Conservation (phyloP, 2,329 filamentous ascomycete genomes). For the Fusarium haematococcum region DNA sequence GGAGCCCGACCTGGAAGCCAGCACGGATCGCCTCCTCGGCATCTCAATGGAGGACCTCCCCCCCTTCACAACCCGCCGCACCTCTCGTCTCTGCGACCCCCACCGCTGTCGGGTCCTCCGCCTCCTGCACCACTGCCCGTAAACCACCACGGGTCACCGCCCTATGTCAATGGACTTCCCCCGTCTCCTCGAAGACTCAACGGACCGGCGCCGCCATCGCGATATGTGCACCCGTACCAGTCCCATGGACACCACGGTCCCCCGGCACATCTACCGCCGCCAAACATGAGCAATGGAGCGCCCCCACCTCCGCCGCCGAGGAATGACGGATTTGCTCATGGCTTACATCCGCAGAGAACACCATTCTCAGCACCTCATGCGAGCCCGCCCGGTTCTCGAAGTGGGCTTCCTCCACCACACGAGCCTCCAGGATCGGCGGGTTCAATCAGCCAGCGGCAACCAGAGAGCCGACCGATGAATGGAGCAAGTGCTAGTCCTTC, state of each 20-base stretch:
- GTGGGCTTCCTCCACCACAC: slow-evolving; percentile 48
- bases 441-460: slow-evolving; percentile 40
- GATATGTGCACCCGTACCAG: slow-evolving; percentile 56
- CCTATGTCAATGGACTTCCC: slow-evolving; percentile 59
- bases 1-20: slow-evolving; percentile 61
- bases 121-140: slow-evolving; percentile 55
- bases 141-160: slow-evolving; percentile 51
- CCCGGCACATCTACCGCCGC: slow-evolving; percentile 44
- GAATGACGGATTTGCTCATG: slow-evolving; percentile 54
- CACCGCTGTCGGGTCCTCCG: slow-evolving; percentile 57
- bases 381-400: slow-evolving; percentile 60
- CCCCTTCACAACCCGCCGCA: slow-evolving; percentile 48
- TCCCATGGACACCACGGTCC: slow-evolving; percentile 42
- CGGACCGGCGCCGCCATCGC: slow-evolving; percentile 55
- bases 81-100: slow-evolving; percentile 62
- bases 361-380: slow-evolving; percentile 58
- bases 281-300: slow-evolving; percentile 49
- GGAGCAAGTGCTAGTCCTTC: slow-evolving; percentile 85
- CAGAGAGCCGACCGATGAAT: slow-evolving; percentile 62
- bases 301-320: slow-evolving; percentile 46
- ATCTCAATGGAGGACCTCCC: slow-evolving; percentile 62
- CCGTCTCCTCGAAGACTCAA: slow-evolving; percentile 61
- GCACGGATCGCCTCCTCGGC: slow-evolving; percentile 60
- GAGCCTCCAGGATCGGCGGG: slow-evolving; percentile 40
- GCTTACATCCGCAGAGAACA: slow-evolving; percentile 55